A percentile compares a stretch with the other conserved stretches of the same genome.
Evolutionary conservation across 106 monocot species (phyloP).

Genomic region (Ottelia alismoides): DNA sequence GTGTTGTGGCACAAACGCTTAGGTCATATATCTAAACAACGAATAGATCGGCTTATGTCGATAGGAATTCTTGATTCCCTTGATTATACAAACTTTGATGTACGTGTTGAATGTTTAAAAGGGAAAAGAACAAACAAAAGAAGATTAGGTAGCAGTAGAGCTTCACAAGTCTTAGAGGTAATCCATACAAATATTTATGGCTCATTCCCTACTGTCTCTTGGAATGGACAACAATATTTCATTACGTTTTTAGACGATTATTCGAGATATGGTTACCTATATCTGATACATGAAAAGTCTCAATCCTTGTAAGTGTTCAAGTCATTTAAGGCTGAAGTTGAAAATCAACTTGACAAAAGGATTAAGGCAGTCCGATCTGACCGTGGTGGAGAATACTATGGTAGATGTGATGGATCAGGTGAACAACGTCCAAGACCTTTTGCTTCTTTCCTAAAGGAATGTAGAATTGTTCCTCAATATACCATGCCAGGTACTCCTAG

Average conservation of each 20-base stretch:
- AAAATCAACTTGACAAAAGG: constrained; percentile 8
- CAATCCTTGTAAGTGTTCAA: constrained; percentile 5
- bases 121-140: constrained; percentile 5
- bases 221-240: constrained; percentile 11
- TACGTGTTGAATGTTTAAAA: constrained; percentile 3
- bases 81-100: neutral
- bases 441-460: constrained; percentile 6
- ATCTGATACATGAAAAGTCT: constrained; percentile 4
- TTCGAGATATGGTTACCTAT: constrained; percentile 3
- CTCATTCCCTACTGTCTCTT: constrained; percentile 2
- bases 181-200: constrained; percentile 12
- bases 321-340: constrained; percentile 5
- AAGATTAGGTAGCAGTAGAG: neutral
- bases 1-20: constrained; percentile 6
- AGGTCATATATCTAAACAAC: constrained; percentile 10
- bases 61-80: neutral
- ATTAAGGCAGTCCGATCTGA: constrained; percentile 3
- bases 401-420: constrained; percentile 6
- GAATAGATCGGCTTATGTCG: constrained; percentile 5
- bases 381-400: constrained; percentile 1
- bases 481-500: constrained; percentile 1
- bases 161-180: constrained; percentile 1
- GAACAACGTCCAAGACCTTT: constrained; percentile 8
- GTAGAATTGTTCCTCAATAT: constrained; percentile 4
- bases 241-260: constrained; percentile 10